Conservation (phyloP, 2,329 filamentous ascomycete genomes). For the Dactylellina drechsleri region DNA sequence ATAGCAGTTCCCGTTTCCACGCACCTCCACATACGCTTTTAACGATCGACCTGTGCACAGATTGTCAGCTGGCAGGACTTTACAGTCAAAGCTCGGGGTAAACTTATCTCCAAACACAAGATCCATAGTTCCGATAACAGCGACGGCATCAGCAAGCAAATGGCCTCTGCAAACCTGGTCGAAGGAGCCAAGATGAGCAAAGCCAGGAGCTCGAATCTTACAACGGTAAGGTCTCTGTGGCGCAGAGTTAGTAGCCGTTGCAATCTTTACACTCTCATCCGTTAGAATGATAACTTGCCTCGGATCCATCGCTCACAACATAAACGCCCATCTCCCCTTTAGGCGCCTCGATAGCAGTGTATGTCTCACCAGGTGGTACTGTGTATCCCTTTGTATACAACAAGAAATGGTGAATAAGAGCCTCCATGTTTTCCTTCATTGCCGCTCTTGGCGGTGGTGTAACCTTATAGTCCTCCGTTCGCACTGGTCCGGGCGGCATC, state of each 20-base stretch:
- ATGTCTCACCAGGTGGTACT: slow-evolving; percentile 96
- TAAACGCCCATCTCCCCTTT: slow-evolving; percentile 99
- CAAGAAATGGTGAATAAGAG: slow-evolving; percentile 98
- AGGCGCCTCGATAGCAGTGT: slow-evolving; percentile 97
- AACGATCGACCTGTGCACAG: slow-evolving; percentile 55
- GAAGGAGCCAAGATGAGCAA: slow-evolving; percentile 92
- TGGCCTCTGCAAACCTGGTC: slow-evolving; percentile 94
- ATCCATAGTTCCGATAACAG: slow-evolving; percentile 79
- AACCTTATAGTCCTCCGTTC: slow-evolving; percentile 99
- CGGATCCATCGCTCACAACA: slow-evolving; percentile 92
- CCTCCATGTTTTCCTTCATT: slow-evolving; percentile 99
- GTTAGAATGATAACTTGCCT: slow-evolving; percentile 63
- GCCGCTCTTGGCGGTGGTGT: slow-evolving; percentile 92
- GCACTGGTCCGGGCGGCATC: slow-evolving; percentile 93
- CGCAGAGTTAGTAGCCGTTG: slow-evolving; percentile 12
- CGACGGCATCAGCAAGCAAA: slow-evolving; percentile 93
- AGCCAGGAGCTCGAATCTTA: slow-evolving; percentile 95
- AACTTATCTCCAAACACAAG: slow-evolving; percentile 78
- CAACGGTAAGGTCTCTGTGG: slow-evolving; percentile 82
- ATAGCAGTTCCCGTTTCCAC: not conserved
- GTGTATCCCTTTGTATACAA: slow-evolving; percentile 98
- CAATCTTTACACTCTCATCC: not conserved
- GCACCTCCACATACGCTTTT: slow-evolving; percentile 2
- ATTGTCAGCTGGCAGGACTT: slow-evolving; percentile 28
- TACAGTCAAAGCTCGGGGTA: not conserved